Percentiles rank a stretch among this genome's conserved stretches.
Conservation (phyloP, 208 protist genomes). For the Leishmania tropica region DNA sequence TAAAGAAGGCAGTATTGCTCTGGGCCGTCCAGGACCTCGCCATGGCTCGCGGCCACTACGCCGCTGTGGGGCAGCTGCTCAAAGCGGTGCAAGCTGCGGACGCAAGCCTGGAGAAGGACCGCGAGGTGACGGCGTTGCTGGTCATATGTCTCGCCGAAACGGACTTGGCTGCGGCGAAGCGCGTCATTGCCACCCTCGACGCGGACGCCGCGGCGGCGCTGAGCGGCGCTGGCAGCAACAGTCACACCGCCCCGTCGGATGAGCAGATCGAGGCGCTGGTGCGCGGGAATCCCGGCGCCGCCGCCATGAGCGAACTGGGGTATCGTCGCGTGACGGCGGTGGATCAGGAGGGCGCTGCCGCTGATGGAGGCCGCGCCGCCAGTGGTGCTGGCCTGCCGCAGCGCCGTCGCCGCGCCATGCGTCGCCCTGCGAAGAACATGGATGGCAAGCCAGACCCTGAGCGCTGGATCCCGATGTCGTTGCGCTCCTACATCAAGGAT, state of each 20-base stretch:
- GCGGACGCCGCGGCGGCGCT: conserved; percentile 14
- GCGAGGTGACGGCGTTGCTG: conserved; percentile 54
- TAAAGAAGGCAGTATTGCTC: conserved; percentile 50
- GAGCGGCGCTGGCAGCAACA: not conserved
- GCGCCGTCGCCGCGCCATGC: conserved; percentile 45
- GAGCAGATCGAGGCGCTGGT: conserved; percentile 40
- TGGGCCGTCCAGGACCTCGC: conserved; percentile 73
- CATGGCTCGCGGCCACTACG: conserved; percentile 32
- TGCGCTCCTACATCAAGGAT: conserved; percentile 86
- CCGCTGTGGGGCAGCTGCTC: conserved; percentile 51
- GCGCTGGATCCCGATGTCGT: conserved; percentile 84
- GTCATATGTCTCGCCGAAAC: conserved; percentile 61
- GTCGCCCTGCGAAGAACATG: conserved; percentile 69
- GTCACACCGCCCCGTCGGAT: conserved; percentile 22
- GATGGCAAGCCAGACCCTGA: conserved; percentile 80
- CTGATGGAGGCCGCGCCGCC: not conserved
- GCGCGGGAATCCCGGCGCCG: conserved; percentile 42
- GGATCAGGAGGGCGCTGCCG: not conserved
- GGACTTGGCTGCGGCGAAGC: conserved; percentile 45
- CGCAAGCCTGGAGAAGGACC: conserved; percentile 36
- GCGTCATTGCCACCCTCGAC: conserved; percentile 18
- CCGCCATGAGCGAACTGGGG: conserved; percentile 59
- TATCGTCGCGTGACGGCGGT: conserved; percentile 53
- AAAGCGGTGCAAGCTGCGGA: conserved; percentile 34
- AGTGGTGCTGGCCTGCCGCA: conserved; percentile 12